These are phyloP conservation scores for Starmerella bombi DNA, from an alignment of 805 yeast genomes.

Conservation along the genomic window DNA sequence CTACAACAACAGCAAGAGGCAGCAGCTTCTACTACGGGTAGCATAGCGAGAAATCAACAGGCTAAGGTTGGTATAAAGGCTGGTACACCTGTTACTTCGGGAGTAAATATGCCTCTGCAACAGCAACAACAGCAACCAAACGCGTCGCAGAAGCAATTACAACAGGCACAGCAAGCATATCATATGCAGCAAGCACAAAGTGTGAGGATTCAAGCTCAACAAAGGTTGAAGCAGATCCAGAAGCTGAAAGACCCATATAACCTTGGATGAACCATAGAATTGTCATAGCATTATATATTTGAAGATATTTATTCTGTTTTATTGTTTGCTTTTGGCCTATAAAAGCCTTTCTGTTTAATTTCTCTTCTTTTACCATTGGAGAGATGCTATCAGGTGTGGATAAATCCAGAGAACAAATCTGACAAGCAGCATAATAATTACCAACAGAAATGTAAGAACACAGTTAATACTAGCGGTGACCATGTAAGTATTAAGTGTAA, in stretches of 20 bases:
- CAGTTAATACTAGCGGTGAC: constrained; percentile 3
- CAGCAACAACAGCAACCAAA: constrained; percentile 4
- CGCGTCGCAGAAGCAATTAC: no score
- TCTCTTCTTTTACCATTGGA: constrained; percentile 15
- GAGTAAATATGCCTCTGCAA: neutral
- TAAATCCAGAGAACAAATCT: constrained; percentile 1
- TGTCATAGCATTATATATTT: no score
- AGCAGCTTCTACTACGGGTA: neutral
- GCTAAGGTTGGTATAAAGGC: neutral
- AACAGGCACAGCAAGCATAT: constrained; percentile 6
- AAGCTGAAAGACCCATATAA: neutral
- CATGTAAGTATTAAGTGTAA: constrained; percentile 5
- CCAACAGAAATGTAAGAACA: neutral
- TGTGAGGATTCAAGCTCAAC: constrained; percentile 2
- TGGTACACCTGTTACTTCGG: no score
- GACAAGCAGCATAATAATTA: neutral
- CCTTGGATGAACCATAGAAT: no score
- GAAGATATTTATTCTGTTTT: no score
- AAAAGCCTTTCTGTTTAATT: no score
- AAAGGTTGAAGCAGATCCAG: neutral
- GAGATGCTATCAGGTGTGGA: constrained; percentile 9
- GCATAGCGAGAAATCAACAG: no score
- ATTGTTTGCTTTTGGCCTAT: no score
- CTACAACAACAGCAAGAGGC: constrained; percentile 8
- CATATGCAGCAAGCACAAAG: neutral